A percentile compares a stretch with the other conserved stretches of the same genome.
Conservation (phyloP, 2,329 filamentous ascomycete genomes). For the Chlorencoelia australis region DNA sequence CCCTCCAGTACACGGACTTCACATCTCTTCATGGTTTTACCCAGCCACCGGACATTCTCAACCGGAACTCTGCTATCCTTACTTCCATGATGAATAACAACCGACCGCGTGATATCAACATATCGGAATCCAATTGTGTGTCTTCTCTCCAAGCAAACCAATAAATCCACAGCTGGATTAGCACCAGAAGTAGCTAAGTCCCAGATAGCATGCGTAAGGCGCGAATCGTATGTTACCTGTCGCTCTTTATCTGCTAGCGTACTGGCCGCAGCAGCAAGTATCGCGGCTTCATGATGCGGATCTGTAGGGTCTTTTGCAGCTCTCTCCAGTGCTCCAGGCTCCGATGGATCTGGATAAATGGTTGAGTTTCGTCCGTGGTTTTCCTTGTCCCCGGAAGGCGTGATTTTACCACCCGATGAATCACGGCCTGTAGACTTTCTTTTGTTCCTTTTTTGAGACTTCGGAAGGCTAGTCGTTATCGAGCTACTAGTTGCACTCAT, state of each 20-base stretch:
- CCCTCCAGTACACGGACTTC: conserved; percentile 85
- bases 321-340: conserved; percentile 18
- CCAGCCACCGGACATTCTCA: conserved; percentile 91
- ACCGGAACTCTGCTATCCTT: conserved; percentile 86
- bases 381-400: conserved; percentile 25
- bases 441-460: conserved; percentile 50
- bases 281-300: conserved; percentile 24
- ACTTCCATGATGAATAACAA: conserved; percentile 90
- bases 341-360: conserved; percentile 22
- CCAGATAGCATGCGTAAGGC: conserved; percentile 91
- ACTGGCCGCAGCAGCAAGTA: conserved; percentile 43
- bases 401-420: conserved; percentile 29
- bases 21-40: conserved; percentile 85
- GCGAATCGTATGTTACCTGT: conserved; percentile 67
- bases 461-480: conserved; percentile 68
- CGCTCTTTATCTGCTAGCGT: conserved; percentile 61
- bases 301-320: conserved; percentile 21
- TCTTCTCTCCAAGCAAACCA: conserved; percentile 84
- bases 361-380: conserved; percentile 23
- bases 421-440: conserved; percentile 40
- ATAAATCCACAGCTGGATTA: conserved; percentile 85
- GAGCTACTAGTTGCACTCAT: conserved; percentile 86
- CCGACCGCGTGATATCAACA: conserved; percentile 83
- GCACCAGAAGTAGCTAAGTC: conserved; percentile 81
- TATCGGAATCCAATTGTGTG: conserved; percentile 94